Conservation (phyloP, 108 stramenopile genomes). For the Licmophora abbreviata region DNA sequence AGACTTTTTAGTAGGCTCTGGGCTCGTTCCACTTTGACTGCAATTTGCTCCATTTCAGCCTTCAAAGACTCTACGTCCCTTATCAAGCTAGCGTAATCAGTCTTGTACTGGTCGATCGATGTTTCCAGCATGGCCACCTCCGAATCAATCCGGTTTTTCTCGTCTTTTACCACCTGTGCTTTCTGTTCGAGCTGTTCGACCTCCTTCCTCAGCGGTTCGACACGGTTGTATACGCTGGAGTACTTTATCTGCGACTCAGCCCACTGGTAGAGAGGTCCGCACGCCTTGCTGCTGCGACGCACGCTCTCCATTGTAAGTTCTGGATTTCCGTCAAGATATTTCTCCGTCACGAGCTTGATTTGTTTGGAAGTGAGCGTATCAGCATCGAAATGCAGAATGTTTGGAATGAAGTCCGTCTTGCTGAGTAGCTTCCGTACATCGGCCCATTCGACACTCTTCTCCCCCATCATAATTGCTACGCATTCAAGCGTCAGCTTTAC, state of each 20-base stretch:
- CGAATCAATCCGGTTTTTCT: conserved; percentile 66
- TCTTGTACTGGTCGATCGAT: conserved; percentile 91
- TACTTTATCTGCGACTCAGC: conserved; percentile 91
- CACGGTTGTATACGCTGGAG: conserved; percentile 86
- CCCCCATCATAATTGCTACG: conserved; percentile 93
- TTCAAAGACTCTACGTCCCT: conserved; percentile 93
- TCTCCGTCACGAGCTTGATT: conserved; percentile 77
- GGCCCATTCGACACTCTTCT: conserved; percentile 83
- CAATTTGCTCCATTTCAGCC: conserved; percentile 91
- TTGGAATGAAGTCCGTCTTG: conserved; percentile 92
- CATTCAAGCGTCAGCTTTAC: conserved; percentile 93
- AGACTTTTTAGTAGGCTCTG: conserved; percentile 87
- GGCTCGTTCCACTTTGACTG: conserved; percentile 86
- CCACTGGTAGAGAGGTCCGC: conserved; percentile 98
- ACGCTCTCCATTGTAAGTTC: conserved; percentile 61
- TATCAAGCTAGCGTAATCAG: conserved; percentile 93
- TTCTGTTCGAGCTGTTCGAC: conserved; percentile 83
- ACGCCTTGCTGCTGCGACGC: conserved; percentile 82
- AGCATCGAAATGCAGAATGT: conserved; percentile 92
- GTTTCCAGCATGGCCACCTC: conserved; percentile 82
- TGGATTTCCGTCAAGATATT: conserved; percentile 76
- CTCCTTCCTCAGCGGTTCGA: conserved; percentile 95
- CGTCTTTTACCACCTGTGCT: conserved; percentile 51
- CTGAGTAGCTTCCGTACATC: conserved; percentile 90
- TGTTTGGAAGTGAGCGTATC: conserved; percentile 72